Percentiles rank a stretch among this genome's conserved stretches.
phyloP scores from a whole-genome alignment of 2,329 filamentous ascomycete genomes.

The Claviceps fusiformis region DNA sequence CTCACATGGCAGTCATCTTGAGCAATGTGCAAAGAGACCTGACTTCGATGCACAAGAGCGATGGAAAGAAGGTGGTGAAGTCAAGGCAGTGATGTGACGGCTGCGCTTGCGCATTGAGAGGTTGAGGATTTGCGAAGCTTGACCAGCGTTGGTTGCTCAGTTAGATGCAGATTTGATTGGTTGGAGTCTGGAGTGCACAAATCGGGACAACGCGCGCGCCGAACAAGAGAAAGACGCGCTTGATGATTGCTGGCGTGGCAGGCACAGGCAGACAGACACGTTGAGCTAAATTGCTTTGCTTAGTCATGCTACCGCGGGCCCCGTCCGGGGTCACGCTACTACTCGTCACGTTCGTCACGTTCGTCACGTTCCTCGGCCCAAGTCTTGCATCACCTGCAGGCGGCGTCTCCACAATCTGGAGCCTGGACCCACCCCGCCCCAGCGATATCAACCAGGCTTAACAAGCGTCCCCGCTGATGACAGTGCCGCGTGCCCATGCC shows the following conservation, averaged over 20 bases:
- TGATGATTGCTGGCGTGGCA: background rate
- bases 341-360: background rate
- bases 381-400: background rate
- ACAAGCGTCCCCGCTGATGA: background rate
- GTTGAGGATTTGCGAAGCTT: background rate
- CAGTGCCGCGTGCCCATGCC: constrained; percentile 6
- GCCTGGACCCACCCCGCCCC: background rate
- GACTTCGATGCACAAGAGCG: background rate
- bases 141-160: background rate
- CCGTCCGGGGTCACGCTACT: too few species aligned
- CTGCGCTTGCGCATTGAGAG: background rate
- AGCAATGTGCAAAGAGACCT: background rate
- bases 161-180: background rate
- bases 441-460: background rate
- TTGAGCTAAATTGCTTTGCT: constrained; percentile 3
- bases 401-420: background rate
- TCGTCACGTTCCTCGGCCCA: background rate
- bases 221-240: background rate
- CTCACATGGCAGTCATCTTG: constrained; percentile 27
- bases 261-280: background rate
- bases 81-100: background rate
- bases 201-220: background rate
- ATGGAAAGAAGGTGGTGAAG: background rate
- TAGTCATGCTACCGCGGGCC: background rate
- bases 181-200: background rate